A percentile compares a stretch with the other conserved stretches of the same genome.
These are phyloP conservation scores for Madurella mycetomatis DNA, from an alignment of 2,329 filamentous ascomycete species.

Conservation along the genomic window DNA sequence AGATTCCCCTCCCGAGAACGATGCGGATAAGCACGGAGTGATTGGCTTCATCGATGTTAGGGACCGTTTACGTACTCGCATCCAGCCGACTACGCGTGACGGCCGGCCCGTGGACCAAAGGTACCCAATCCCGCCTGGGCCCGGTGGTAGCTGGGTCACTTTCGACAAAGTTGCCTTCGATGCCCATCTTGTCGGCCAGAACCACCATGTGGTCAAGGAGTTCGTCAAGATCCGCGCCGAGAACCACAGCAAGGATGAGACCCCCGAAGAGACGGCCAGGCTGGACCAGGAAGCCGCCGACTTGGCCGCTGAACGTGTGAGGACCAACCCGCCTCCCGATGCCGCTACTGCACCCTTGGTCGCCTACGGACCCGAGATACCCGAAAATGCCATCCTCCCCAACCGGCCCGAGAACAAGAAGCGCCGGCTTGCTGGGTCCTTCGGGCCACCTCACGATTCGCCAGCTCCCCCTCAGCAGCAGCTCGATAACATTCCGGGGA, in stretches of 20 bases:
- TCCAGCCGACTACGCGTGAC: conserved; percentile 46
- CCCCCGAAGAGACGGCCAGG: conserved; percentile 35
- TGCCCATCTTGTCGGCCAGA: conserved; percentile 50
- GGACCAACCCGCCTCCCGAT: conserved; percentile 41
- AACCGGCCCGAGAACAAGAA: conserved; percentile 43
- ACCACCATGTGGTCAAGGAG: conserved; percentile 57
- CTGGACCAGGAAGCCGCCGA: conserved; percentile 42
- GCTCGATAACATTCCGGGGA: conserved; percentile 45
- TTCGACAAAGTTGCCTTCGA: conserved; percentile 59
- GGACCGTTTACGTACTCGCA: conserved; percentile 56
- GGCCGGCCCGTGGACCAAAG: conserved; percentile 45
- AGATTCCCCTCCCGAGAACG: conserved; percentile 48
- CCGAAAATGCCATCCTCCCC: conserved; percentile 37
- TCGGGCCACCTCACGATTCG: conserved; percentile 7
- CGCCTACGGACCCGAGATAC: conserved; percentile 48
- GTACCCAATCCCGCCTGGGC: conserved; percentile 51
- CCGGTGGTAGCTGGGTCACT: conserved; percentile 61
- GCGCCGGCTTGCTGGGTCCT: conserved; percentile 37
- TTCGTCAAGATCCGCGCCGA: conserved; percentile 54
- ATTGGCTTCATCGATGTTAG: conserved; percentile 60
- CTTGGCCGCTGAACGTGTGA: conserved; percentile 44
- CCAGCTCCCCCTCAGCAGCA: conserved; percentile 7
- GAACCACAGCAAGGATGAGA: conserved; percentile 29
- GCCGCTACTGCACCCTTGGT: conserved; percentile 39
- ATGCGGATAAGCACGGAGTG: conserved; percentile 52